These are phyloP conservation scores for Pseudozyma tsukubaensis DNA, from an alignment of 1,284 basidiomycete species.

Conservation along the genomic window DNA sequence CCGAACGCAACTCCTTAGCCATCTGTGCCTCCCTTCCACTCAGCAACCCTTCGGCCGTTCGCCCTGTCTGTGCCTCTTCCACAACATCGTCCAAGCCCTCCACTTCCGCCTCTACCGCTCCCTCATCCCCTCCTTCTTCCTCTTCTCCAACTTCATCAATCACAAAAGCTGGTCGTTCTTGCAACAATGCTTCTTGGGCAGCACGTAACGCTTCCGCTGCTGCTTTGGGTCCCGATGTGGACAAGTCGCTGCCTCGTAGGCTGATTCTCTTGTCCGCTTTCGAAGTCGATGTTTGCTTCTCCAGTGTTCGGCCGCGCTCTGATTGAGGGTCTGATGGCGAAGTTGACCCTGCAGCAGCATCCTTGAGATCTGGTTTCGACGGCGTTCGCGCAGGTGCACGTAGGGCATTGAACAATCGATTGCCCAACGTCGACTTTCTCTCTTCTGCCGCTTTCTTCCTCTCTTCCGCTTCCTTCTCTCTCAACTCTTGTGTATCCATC, in stretches of 20 bases:
- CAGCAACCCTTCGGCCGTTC: conserved; percentile 39
- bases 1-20: conserved; percentile 46
- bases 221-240: conserved; percentile 51
- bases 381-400: conserved; percentile 27
- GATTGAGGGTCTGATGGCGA: conserved; percentile 8
- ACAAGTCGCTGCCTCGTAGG: conserved; percentile 50
- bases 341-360: conserved; percentile 8
- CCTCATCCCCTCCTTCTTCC: conserved; percentile 41
- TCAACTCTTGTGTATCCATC: conserved; percentile 52
- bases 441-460: conserved; percentile 33
- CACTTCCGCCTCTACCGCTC: conserved; percentile 33
- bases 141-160: conserved; percentile 60
- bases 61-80: conserved; percentile 18
- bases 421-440: conserved; percentile 42
- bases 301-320: conserved; percentile 32
- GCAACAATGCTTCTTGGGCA: conserved; percentile 55
- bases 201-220: conserved; percentile 57
- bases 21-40: conserved; percentile 43
- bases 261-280: conserved; percentile 42
- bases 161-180: conserved; percentile 58
- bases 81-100: conserved; percentile 43
- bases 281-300: conserved; percentile 19
- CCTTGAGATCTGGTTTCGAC: conserved; percentile 32
- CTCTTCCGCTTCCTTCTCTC: conserved; percentile 52
- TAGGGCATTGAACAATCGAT: conserved; percentile 53